Evolutionary conservation across 1,284 basidiomycete genomes (phyloP).

Genomic region (Peniophora sp.): DNA sequence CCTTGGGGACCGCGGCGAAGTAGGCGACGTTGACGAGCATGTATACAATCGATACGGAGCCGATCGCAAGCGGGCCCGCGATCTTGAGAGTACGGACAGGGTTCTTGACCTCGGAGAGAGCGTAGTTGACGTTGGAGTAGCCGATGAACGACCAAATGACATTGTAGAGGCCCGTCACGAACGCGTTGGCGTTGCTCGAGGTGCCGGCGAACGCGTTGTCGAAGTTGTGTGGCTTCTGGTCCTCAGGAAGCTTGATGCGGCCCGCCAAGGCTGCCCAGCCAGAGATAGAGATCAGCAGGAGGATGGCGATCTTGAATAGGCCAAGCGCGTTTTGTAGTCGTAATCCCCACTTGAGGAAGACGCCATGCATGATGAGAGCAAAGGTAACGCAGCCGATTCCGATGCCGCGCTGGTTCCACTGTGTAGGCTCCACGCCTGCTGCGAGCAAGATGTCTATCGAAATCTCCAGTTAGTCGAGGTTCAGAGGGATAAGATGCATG

Average conservation of each 20-base stretch:
- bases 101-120: slow-evolving; percentile 57
- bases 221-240: slow-evolving; percentile 36
- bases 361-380: slow-evolving; percentile 51
- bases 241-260: slow-evolving; percentile 6
- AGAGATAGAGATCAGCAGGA: slow-evolving; percentile 49
- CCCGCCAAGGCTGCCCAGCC: slow-evolving; percentile 8
- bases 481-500: not conserved
- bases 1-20: slow-evolving; percentile 59
- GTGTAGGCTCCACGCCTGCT: slow-evolving; percentile 29
- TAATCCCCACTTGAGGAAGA: slow-evolving; percentile 47
- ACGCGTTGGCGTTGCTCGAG: slow-evolving; percentile 38
- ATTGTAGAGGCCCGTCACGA: slow-evolving; percentile 56
- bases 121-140: slow-evolving; percentile 67
- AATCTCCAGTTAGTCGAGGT: slow-evolving; percentile 44
- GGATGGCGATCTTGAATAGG: slow-evolving; percentile 53
- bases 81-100: slow-evolving; percentile 60
- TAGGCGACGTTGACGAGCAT: slow-evolving; percentile 60
- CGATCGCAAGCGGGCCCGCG: slow-evolving; percentile 58
- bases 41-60: slow-evolving; percentile 46
- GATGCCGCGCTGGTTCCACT: slow-evolving; percentile 38
- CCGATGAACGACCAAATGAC: slow-evolving; percentile 67
- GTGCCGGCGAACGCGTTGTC: slow-evolving; percentile 50
- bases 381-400: slow-evolving; percentile 52
- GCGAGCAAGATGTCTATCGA: slow-evolving; percentile 16
- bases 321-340: slow-evolving; percentile 61